phyloP scores from a whole-genome alignment of 23 red algal species.

The Pyropia haitanensis region DNA sequence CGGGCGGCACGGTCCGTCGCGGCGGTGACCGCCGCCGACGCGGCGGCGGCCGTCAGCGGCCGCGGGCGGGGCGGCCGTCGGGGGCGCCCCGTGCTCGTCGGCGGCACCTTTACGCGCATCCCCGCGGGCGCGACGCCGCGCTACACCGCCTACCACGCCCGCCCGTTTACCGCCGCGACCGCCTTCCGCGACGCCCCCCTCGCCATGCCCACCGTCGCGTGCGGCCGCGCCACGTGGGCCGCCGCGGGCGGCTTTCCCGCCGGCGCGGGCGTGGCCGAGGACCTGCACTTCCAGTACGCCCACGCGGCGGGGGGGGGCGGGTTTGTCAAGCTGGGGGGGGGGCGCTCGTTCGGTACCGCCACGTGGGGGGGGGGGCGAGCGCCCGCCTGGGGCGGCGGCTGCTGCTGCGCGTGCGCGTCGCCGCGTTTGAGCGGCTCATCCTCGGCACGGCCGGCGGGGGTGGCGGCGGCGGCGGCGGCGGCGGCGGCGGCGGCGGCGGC shows the following conservation, averaged over 20 bases:
- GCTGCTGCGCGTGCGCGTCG: constrained; percentile 45
- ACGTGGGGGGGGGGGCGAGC: constrained; percentile 20
- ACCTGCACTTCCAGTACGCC: constrained; percentile 30
- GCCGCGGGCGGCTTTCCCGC: not conserved
- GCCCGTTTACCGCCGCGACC: not conserved
- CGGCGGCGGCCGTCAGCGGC: too few species aligned
- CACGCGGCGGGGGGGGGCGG: constrained; percentile 21
- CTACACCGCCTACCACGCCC: constrained; percentile 30
- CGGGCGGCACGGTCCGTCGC: constrained; percentile 23
- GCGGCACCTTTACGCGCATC: constrained; percentile 38
- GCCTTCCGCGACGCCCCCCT: constrained; percentile 57
- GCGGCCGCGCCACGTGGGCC: constrained; percentile 19
- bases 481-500: too few species aligned
- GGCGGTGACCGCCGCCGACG: not conserved
- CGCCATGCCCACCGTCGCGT: constrained; percentile 53
- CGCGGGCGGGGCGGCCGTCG: not conserved
- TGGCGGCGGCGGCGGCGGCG: too few species aligned
- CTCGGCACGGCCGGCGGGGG: not conserved
- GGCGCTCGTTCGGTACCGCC: constrained; percentile 31
- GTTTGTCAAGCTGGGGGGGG: constrained; percentile 18
- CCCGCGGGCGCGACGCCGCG: constrained; percentile 45
- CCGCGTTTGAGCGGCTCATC: constrained; percentile 55
- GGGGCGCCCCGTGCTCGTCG: constrained; percentile 20
- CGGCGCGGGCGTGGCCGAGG: constrained; percentile 25
- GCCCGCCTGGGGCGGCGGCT: constrained; percentile 10